Percentiles rank a stretch among this genome's conserved stretches.
Evolutionary conservation across 768 basidiomycete genomes (phyloP).

Genomic region (Leccinum obscurum): DNA sequence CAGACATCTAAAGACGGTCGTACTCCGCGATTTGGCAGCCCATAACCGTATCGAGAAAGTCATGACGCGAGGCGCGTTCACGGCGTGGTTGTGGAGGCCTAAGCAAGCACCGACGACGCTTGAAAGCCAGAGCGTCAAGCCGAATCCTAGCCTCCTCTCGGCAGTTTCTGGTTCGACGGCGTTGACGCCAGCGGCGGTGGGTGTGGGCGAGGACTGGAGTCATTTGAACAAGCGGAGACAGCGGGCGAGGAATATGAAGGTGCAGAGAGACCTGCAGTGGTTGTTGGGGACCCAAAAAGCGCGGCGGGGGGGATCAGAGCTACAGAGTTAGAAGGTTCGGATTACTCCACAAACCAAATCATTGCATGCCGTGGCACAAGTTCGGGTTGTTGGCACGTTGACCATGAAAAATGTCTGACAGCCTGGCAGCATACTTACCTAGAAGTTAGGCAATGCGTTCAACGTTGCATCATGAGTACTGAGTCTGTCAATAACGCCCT

Average conservation of each 20-base stretch:
- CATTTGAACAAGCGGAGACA: conserved; percentile 60
- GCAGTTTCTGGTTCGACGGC: conserved; percentile 1
- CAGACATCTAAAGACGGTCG: conserved; percentile 56
- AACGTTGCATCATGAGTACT: too few relatives aligned
- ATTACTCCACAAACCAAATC: too few relatives aligned
- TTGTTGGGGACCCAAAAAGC: conserved; percentile 37
- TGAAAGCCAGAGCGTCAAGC: conserved; percentile 1
- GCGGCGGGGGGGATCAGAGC: conserved; percentile 7
- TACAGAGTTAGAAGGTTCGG: not conserved
- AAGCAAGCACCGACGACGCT: not conserved
- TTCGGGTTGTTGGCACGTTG: too few relatives aligned
- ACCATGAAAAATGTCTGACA: too few relatives aligned
- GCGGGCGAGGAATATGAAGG: conserved; percentile 45
- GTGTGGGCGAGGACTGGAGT: conserved; percentile 45
- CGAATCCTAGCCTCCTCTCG: not conserved
- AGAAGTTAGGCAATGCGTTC: too few relatives aligned
- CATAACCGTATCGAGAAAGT: conserved; percentile 45
- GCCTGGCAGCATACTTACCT: too few relatives aligned
- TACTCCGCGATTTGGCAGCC: conserved; percentile 49
- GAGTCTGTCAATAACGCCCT: too few relatives aligned
- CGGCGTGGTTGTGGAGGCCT: conserved; percentile 44
- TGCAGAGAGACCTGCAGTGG: conserved; percentile 43
- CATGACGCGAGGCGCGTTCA: conserved; percentile 32
- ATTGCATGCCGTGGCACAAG: too few relatives aligned
- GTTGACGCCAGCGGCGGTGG: conserved; percentile 30